Evolutionary conservation across 768 basidiomycete genomes (phyloP), one percentile per base, ranked within the genome.

Genomic region (Xerocomus spinulosus): DNA sequence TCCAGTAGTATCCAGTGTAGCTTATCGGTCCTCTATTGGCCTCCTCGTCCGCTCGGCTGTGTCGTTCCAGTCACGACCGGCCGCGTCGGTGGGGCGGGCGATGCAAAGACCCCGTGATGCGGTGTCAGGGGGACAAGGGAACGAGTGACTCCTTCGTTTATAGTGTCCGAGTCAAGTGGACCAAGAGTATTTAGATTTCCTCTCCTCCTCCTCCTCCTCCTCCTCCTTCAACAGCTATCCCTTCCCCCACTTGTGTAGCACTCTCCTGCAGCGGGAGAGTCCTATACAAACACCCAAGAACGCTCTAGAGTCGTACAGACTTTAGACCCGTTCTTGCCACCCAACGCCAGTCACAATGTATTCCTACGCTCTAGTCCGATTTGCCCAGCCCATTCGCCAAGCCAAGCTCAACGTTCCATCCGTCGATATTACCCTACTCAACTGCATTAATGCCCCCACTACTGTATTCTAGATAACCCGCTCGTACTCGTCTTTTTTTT

Each of bases 221-320:
- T 30, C 14, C 41, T 20, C 21, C 29, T 18, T 9, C 18, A 35
- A 34, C 40, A 25, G 40, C 17, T 44, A 50, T 32, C 59, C 33
- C 29, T 15, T 15, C 6, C 14, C 13, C 45, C 25, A n/a, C 5
- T 41, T 29, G 52, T 61, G 53, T 55, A 68, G 54, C 49, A 41
- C 56, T 58, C 55, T 61, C 60, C 58, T 39, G 1, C 25, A 2
- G 28, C 21, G 44, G 57, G 59, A 55, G 59, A 49, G 34, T 49
- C 12, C 52, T 56, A 51, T 53, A 58, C 59, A 56, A n/a, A 2
- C 17, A 35, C 37, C 38, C 5, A 51, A 68, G 73, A 73, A 63
- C 74, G 59, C 55, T 52, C 77, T 73, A 74, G 68, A 70, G 74
- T 61, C 67, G 65, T 58, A 58, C 8, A 72, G 65, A 60, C 66